These are phyloP conservation scores for Russula sp. DNA, from an alignment of 768 basidiomycete genomes.

Conservation along the genomic window DNA sequence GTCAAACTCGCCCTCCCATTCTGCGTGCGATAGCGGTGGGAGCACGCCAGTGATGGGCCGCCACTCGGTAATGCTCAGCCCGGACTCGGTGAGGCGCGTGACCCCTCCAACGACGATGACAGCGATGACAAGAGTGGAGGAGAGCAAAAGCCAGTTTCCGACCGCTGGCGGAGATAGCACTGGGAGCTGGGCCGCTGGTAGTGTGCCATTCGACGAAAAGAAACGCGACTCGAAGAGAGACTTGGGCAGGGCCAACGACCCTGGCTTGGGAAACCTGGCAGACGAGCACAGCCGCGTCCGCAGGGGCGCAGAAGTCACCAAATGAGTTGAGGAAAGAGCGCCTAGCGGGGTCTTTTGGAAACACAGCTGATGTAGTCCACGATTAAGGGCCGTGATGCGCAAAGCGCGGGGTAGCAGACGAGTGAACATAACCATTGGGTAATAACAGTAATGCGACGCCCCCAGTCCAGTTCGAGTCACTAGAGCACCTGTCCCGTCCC, in stretches of 20 bases:
- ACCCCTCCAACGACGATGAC: constrained; percentile 95
- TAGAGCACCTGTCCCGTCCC: no score
- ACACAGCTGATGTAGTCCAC: not conserved
- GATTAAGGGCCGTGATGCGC: not conserved
- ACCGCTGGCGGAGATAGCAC: constrained; percentile 63
- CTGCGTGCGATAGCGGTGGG: constrained; percentile 67
- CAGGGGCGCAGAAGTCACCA: no score
- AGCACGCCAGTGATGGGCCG: constrained; percentile 82
- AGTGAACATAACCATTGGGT: not conserved
- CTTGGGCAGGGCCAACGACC: constrained; percentile 11
- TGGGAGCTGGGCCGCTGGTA: constrained; percentile 36
- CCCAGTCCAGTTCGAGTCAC: no score
- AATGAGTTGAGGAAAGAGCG: not conserved
- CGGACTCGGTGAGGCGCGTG: constrained; percentile 95
- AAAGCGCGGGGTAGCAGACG: not conserved
- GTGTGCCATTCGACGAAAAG: constrained; percentile 35
- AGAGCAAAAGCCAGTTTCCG: constrained; percentile 79
- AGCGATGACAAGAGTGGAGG: constrained; percentile 80
- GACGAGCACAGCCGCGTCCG: not conserved
- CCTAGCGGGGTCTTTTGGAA: not conserved
- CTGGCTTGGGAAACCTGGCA: not conserved
- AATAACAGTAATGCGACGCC: not conserved
- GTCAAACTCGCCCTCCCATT: constrained; percentile 86
- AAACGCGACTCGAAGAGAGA: constrained; percentile 32
- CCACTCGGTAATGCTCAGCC: constrained; percentile 98